Conservation (phyloP, 1,284 basidiomycete genomes). For the Dichomitus squalens region DNA sequence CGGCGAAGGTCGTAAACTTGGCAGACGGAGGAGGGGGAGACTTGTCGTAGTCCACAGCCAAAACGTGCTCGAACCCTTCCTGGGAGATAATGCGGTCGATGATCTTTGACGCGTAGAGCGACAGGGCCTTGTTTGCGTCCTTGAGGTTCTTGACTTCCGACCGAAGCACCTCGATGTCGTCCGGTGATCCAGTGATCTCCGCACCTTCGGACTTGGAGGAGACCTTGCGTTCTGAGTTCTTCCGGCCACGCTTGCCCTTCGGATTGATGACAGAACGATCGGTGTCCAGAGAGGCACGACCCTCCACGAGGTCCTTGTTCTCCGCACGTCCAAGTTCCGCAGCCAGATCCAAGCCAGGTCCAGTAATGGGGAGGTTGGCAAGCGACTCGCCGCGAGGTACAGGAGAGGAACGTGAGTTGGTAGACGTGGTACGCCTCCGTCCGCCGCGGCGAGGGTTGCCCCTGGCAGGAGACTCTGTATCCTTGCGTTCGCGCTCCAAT, state of each 20-base stretch:
- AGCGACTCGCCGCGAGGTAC: slow-evolving; percentile 69
- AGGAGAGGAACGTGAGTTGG: slow-evolving; percentile 44
- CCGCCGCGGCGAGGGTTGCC: slow-evolving; percentile 46
- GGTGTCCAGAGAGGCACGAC: slow-evolving; percentile 51
- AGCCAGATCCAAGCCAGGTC: slow-evolving; percentile 86
- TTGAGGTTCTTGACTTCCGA: slow-evolving; percentile 87
- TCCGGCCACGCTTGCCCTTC: slow-evolving; percentile 59
- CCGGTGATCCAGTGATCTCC: slow-evolving; percentile 44
- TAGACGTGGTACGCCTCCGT: slow-evolving; percentile 55
- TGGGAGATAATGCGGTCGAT: slow-evolving; percentile 93
- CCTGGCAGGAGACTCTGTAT: slow-evolving; percentile 36
- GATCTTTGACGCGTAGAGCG: slow-evolving; percentile 94
- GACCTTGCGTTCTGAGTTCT: slow-evolving; percentile 41
- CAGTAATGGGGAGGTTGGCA: slow-evolving; percentile 79
- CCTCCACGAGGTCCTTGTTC: slow-evolving; percentile 73
- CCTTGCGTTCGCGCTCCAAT: slow-evolving; percentile 26
- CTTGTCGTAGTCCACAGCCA: slow-evolving; percentile 85
- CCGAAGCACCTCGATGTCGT: slow-evolving; percentile 70
- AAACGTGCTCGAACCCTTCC: slow-evolving; percentile 92
- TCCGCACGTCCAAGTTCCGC: slow-evolving; percentile 89
- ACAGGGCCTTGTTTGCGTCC: slow-evolving; percentile 93
- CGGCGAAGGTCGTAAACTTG: slow-evolving; percentile 32
- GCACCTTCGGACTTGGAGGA: slow-evolving; percentile 38
- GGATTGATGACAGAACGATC: slow-evolving; percentile 47
- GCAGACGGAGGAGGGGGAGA: slow-evolving; percentile 29